Base-by-base conservation (phyloP, 768 basidiomycete species). In the Postia placenta region DNA sequence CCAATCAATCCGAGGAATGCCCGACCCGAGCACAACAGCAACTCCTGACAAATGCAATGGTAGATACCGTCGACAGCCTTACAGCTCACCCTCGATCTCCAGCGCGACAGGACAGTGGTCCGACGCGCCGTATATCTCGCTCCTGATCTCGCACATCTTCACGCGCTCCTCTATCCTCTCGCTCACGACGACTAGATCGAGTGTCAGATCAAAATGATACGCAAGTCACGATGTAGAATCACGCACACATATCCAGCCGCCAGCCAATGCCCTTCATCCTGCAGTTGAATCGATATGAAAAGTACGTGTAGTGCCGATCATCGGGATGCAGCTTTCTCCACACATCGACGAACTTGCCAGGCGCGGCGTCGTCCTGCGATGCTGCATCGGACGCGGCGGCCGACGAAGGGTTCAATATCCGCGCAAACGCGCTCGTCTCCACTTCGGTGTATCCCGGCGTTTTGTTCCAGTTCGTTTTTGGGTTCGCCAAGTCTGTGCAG, bases 401-500 rank as follows among this genome's bases (percentile, higher is more conserved):
- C 3, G 67, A 64, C 4, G 79, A 67, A 5, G 83, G 72, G 42
- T 76, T 67, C 0, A 94, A 72, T 39, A 92, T 81, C 15, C 76
- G 74, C 48, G 74, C 77, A 64, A 85, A 92, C 0, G 85, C 80
- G 4, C 80, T 75, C 9, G 85, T 90, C 67, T 94, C 92, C 6
- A 75, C 80, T 59, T 87, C 80, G 0, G 91, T 93, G 62, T 90
- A 89, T 0, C 91, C 91, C 1, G 91, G 71, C 0, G 85, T 81
- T 62, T 93, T 93, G 65, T 93, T 92, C 88, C 88, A 92, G 59
- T 92, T 91, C 42, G 71, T 56, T 48, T 83, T 81, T 0, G 83
- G 67, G 55, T 89, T 84, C 11, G 79, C 56, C 15, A 91, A 74
- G 61, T 91, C 87, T 87, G 53, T 15, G 26, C 25, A 48, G 35